phyloP scores from a whole-genome alignment of 306 rosid species.

The cucumber (Cucumis sativus) region DNA sequence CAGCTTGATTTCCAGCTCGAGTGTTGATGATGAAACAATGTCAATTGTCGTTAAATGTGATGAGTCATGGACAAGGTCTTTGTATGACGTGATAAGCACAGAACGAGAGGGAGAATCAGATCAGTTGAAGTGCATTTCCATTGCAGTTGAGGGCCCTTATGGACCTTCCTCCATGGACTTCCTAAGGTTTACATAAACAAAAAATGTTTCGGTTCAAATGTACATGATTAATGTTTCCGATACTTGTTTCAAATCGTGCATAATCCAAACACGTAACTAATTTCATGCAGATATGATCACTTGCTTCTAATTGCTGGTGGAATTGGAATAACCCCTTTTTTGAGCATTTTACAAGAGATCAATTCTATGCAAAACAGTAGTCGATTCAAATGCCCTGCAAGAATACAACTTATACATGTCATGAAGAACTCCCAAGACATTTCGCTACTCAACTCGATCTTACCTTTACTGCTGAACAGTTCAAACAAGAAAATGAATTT shows the following conservation, averaged over 20 bases:
- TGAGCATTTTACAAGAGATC: conserved; percentile 66
- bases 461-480: conserved; percentile 36
- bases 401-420: conserved; percentile 48
- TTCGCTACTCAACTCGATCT: conserved; percentile 44
- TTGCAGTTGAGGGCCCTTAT: conserved; percentile 90
- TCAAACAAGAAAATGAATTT: conserved; percentile 27
- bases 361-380: conserved; percentile 21
- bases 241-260: background rate
- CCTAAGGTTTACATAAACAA: conserved; percentile 30
- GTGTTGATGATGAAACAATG: conserved; percentile 32
- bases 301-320: conserved; percentile 76
- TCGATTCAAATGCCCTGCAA: conserved; percentile 25
- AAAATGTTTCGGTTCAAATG: background rate
- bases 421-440: conserved; percentile 52
- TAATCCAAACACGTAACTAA: background rate
- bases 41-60: conserved; percentile 60
- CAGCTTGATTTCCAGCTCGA: conserved; percentile 73
- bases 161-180: conserved; percentile 63
- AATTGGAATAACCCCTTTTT: conserved; percentile 78
- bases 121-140: conserved; percentile 34
- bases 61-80: conserved; percentile 76
- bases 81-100: conserved; percentile 39
- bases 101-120: conserved; percentile 30
- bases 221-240: background rate
- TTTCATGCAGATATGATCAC: conserved; percentile 60